Evolutionary conservation across 345 rosid genomes (phyloP).

Genomic region (Nasturtium officinale): DNA sequence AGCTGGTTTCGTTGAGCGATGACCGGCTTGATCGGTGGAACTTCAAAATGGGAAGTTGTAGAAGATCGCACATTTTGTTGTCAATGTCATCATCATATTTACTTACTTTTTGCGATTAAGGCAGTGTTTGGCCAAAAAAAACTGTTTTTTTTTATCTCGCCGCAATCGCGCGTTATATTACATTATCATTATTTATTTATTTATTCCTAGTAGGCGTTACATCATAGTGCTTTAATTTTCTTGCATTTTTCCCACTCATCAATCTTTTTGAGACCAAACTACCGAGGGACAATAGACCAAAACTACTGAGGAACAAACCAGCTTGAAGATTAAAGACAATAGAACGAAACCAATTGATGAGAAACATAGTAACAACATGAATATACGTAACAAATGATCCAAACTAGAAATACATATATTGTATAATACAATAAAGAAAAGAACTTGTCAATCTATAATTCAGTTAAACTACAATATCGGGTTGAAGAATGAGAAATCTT

Average conservation of each 20-base stretch:
- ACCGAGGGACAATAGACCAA: too few species aligned
- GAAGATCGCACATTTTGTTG: conserved; percentile 27
- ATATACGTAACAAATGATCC: not conserved
- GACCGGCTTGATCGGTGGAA: not conserved
- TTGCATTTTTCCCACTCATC: too few species aligned
- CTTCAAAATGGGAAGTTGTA: conserved; percentile 7
- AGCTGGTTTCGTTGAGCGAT: conserved; percentile 8
- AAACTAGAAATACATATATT: too few species aligned
- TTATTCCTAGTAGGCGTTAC: too few species aligned
- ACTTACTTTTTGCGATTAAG: not conserved
- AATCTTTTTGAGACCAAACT: too few species aligned
- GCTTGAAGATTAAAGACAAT: too few species aligned
- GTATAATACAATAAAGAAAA: not conserved
- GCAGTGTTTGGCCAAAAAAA: not conserved
- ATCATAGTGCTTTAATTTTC: too few species aligned
- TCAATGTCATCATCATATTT: conserved; percentile 18
- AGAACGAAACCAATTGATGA: too few species aligned
- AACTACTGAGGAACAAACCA: too few species aligned
- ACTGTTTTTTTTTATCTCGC: not conserved
- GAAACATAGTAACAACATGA: not conserved
- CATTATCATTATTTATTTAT: too few species aligned
- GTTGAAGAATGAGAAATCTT: not conserved
- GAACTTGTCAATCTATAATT: not conserved
- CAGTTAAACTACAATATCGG: conserved; percentile 3
- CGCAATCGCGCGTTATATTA: not conserved